These are phyloP conservation scores for Kodamaea derodonti DNA, from an alignment of 1,139 yeast species.

Conservation along the genomic window DNA sequence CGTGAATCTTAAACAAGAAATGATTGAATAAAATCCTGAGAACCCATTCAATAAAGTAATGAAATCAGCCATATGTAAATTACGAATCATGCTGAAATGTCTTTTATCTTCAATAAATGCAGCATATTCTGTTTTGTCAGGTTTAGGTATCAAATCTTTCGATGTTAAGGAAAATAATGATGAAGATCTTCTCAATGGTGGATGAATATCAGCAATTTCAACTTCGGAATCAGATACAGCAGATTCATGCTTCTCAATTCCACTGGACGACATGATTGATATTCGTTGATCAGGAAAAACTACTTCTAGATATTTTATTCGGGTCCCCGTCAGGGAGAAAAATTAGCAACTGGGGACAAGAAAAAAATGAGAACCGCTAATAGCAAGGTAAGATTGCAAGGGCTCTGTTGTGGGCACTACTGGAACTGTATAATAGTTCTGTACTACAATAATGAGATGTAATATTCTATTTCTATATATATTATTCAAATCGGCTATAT, in stretches of 20 bases:
- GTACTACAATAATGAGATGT: no score
- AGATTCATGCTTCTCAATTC: constrained; percentile 24
- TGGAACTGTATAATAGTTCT: no score
- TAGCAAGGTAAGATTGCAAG: no score
- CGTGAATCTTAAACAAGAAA: constrained; percentile 79
- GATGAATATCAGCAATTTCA: constrained; percentile 24
- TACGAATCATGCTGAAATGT: constrained; percentile 72
- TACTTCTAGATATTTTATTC: no score
- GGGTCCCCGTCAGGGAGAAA: no score
- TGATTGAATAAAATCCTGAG: constrained; percentile 84
- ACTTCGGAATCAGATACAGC: constrained; percentile 38
- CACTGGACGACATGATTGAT: constrained; percentile 17
- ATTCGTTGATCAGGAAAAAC: constrained; percentile 1
- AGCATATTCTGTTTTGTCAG: constrained; percentile 71
- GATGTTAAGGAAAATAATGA: constrained; percentile 34
- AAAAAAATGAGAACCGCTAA: no score
- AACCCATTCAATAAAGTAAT: constrained; percentile 90
- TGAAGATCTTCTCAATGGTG: constrained; percentile 40
- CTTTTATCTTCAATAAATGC: constrained; percentile 77
- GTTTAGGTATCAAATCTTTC: constrained; percentile 45
- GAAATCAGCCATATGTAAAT: constrained; percentile 91
- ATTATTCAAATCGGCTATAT: no score
- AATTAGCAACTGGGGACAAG: no score
- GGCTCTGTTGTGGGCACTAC: no score
- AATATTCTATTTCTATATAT: no score